phyloP scores from a whole-genome alignment of 2,329 filamentous ascomycete genomes.

The Ambrosiella beaveri region DNA sequence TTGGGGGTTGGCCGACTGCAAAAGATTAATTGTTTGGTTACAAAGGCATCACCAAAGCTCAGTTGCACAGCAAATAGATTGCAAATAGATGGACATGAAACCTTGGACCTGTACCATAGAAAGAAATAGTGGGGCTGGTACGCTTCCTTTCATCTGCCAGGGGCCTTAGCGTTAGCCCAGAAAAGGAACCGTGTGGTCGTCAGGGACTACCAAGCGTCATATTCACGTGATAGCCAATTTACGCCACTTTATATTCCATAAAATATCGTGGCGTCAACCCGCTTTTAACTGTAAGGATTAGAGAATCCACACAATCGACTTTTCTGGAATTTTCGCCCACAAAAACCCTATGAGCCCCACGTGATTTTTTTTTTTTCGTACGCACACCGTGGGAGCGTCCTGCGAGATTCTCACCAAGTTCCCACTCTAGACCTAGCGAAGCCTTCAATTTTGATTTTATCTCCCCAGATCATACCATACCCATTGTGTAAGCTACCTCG shows the following conservation, averaged over 20 bases:
- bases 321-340: conserved; percentile 10
- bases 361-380: conserved; percentile 11
- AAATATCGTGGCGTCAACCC: background rate
- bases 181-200: conserved; percentile 2
- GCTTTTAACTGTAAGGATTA: background rate
- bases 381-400: conserved; percentile 11
- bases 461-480: conserved; percentile 13
- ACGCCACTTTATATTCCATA: conserved; percentile 5
- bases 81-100: conserved; percentile 3
- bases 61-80: background rate
- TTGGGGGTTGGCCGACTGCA: too few species aligned
- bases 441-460: conserved; percentile 13
- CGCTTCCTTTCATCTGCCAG: conserved; percentile 10
- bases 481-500: conserved; percentile 12
- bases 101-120: background rate
- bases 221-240: conserved; percentile 8
- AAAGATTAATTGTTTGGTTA: too few species aligned
- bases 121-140: conserved; percentile 9
- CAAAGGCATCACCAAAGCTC: background rate
- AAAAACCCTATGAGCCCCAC: conserved; percentile 12
- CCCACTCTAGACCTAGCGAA: conserved; percentile 13
- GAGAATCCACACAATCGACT: conserved; percentile 11
- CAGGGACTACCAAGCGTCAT: conserved; percentile 1
- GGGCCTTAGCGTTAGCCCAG: conserved; percentile 4
- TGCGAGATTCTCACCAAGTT: conserved; percentile 14